Base-by-base conservation (phyloP, 805 yeast genomes). In the Saturnispora besseyi region DNA sequence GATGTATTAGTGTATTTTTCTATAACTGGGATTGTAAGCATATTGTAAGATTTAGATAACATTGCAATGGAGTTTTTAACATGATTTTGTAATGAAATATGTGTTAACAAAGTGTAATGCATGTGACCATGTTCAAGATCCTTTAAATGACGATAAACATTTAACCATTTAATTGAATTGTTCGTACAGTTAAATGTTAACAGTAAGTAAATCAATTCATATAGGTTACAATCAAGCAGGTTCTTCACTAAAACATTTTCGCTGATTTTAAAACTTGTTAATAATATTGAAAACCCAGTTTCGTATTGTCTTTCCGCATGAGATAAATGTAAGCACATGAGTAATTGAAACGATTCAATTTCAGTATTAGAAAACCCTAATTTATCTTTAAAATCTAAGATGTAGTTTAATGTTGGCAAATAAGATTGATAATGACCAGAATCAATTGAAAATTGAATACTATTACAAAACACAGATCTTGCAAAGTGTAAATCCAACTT, bases 361-460 rank as follows among this genome's bases (percentile, higher is more conserved):
- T 56, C 1, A 44, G 34, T 0, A 58, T 52, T 24, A n/a, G 13
- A 9, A n/a, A 38, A 15, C 6, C 18, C 32, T 15, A 6, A 30
- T 11, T 5, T 55, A 52, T 13, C 62, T 60, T 10, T 56, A 56
- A 3, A 18, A 8, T 8, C 60, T 60, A 24, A 78, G 59, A 79
- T 55, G 51, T 71, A 72, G 37, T 62, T 59, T n/a, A 78, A 69
- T 28, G 78, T 66, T 2, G 86, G 84, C 4, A 78, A 51, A 55
- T 77, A 80, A 1, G 83, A 70, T 52, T 77, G 77, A 56, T 74
- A 72, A 51, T 76, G 76, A 8, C 78, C 78, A 4, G 69, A 57
- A 3, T 68, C 62, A 0, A 76, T 67, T 1, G 79, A 64, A 22
- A 75, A 66, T 32, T 78, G 57, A 8, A 74, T 68, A 0, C 83